These are phyloP conservation scores for Bruguiera gymnorhiza DNA, from an alignment of 345 rosid genomes.

Conservation along the genomic window DNA sequence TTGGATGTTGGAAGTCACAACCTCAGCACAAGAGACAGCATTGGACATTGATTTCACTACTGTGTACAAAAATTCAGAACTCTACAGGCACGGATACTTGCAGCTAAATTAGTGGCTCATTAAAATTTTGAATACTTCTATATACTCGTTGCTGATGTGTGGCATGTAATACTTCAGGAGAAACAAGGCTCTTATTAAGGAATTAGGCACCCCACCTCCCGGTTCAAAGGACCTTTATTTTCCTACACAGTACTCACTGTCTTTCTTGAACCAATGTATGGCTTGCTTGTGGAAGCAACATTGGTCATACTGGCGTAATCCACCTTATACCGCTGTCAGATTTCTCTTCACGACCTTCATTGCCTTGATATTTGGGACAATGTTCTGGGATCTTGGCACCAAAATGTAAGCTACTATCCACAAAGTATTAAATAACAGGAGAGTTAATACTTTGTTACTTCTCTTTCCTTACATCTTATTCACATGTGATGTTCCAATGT, in stretches of 20 bases:
- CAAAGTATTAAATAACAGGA: too few species aligned
- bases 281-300: too few species aligned
- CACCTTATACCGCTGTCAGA: too few species aligned
- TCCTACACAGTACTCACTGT: slow-evolving; percentile 40
- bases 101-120: not conserved
- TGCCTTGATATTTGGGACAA: slow-evolving; percentile 6
- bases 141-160: not conserved
- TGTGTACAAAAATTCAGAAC: slow-evolving; percentile 46
- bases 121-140: not conserved
- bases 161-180: not conserved
- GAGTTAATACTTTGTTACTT: too few species aligned
- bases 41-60: slow-evolving; percentile 55
- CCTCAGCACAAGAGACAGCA: slow-evolving; percentile 49
- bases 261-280: too few species aligned
- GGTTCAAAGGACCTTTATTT: slow-evolving; percentile 55
- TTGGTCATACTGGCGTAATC: too few species aligned
- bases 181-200: slow-evolving; percentile 53
- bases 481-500: slow-evolving; percentile 1
- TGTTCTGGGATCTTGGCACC: slow-evolving; percentile 43
- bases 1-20: slow-evolving; percentile 75
- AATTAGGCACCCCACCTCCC: slow-evolving; percentile 50
- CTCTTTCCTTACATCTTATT: not conserved
- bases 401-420: slow-evolving; percentile 33
- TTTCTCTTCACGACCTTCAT: too few species aligned
- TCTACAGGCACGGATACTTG: slow-evolving; percentile 34